Conservation (phyloP, 371 early-diverging fungal genomes). For the Choanephora cucurbitarum region DNA sequence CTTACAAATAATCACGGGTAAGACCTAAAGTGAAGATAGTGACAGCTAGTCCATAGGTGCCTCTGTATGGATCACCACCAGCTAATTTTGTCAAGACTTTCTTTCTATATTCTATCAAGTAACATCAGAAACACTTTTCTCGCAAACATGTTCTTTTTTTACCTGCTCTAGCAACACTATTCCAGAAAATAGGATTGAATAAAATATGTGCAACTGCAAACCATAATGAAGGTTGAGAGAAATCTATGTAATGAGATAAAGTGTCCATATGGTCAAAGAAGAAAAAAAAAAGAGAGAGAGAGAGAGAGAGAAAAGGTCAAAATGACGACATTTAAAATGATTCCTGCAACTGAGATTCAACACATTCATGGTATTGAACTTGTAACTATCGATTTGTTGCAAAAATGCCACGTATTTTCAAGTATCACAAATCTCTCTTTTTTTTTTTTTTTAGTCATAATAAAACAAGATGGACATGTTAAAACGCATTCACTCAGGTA, state of each 20-base stretch:
- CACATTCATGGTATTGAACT: too few relatives aligned
- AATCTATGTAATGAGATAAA: slow-evolving; percentile 50
- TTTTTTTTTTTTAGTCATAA: too few relatives aligned
- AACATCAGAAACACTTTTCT: too few relatives aligned
- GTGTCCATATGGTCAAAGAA: not conserved
- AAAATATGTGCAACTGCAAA: slow-evolving; percentile 68
- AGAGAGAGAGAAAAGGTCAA: slow-evolving; percentile 6
- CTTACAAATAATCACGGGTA: slow-evolving; percentile 81
- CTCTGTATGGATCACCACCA: slow-evolving; percentile 65
- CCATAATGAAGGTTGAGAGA: slow-evolving; percentile 68
- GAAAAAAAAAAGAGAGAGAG: slow-evolving; percentile 7
- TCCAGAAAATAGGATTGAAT: slow-evolving; percentile 93
- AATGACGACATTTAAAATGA: slow-evolving; percentile 1
- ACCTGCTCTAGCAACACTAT: slow-evolving; percentile 83
- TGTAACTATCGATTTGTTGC: slow-evolving; percentile 19
- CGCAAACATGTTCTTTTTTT: too few relatives aligned
- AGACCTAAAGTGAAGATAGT: slow-evolving; percentile 84
- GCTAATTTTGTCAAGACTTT: slow-evolving; percentile 73
- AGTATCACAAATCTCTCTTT: slow-evolving; percentile 1
- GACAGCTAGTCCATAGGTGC: slow-evolving; percentile 81
- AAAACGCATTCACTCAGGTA: too few relatives aligned
- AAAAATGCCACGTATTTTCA: slow-evolving; percentile 21
- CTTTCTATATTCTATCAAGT: slow-evolving; percentile 81
- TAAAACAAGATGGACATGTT: too few relatives aligned
- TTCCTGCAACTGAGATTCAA: slow-evolving; percentile 21